Percentiles rank a stretch among this genome's conserved stretches.
Evolutionary conservation across 192 early-diverging fungal genomes (phyloP).

Genomic region (Backusella circina): DNA sequence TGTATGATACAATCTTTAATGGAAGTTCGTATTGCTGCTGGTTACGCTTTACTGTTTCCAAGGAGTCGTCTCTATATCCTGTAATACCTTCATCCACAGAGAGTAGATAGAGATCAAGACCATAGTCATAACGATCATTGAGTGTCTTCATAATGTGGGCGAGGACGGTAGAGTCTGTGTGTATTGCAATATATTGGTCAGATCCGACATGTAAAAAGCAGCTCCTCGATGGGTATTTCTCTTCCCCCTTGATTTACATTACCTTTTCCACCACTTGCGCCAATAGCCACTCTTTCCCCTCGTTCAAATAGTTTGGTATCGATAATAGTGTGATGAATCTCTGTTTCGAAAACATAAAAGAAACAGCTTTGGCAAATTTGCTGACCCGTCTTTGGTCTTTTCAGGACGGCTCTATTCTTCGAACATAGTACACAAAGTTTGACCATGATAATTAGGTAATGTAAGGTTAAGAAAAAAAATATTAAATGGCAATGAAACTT

Average conservation of each 20-base stretch:
- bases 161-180: constrained; percentile 89
- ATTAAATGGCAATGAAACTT: background rate
- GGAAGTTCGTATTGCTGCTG: constrained; percentile 92
- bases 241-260: background rate
- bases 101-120: constrained; percentile 85
- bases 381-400: constrained; percentile 89
- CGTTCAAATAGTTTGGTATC: constrained; percentile 77
- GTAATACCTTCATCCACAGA: constrained; percentile 98
- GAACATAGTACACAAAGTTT: constrained; percentile 71
- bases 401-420: constrained; percentile 71
- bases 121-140: constrained; percentile 91
- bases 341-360: constrained; percentile 88
- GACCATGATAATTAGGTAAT: constrained; percentile 32
- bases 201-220: background rate
- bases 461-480: constrained; percentile 3
- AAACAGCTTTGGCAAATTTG: constrained; percentile 90
- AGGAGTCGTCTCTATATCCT: constrained; percentile 96
- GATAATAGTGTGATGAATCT: constrained; percentile 90
- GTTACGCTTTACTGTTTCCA: constrained; percentile 97
- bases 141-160: constrained; percentile 92
- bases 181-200: background rate
- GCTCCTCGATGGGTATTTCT: no score
- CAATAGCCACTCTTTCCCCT: constrained; percentile 92
- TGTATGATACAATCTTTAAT: constrained; percentile 90
- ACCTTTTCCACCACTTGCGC: constrained; percentile 92